Evolutionary conservation across 2,329 filamentous ascomycete genomes (phyloP).

Genomic region (Fusarium virguliforme): DNA sequence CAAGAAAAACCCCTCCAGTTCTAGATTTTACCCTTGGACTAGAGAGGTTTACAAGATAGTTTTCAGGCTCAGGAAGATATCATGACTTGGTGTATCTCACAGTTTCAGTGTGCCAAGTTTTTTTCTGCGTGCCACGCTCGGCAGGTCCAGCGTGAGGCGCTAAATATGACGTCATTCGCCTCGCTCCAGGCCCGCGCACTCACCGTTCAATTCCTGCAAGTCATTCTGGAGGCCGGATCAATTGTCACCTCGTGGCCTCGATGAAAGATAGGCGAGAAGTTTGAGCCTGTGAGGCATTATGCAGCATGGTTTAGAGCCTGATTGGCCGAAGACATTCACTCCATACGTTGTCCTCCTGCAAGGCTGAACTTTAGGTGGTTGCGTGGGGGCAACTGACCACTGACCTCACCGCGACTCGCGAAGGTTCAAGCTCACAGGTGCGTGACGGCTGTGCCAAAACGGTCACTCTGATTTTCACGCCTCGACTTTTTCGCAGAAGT

Average conservation of each 20-base stretch:
- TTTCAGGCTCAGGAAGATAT: too few species aligned
- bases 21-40: too few species aligned
- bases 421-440: background rate
- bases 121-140: too few species aligned
- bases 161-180: background rate
- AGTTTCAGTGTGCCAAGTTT: too few species aligned
- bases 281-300: slow-evolving; percentile 3
- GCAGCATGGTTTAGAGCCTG: background rate
- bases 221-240: slow-evolving; percentile 6
- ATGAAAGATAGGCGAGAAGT: slow-evolving; percentile 9
- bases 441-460: background rate
- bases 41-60: too few species aligned
- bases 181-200: background rate
- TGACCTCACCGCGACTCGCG: background rate
- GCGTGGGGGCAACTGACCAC: slow-evolving; percentile 7
- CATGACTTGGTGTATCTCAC: too few species aligned
- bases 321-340: slow-evolving; percentile 2
- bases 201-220: slow-evolving; percentile 11
- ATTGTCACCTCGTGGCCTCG: background rate
- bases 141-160: background rate
- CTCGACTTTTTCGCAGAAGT: background rate
- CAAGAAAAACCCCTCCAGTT: too few species aligned
- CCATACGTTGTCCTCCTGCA: background rate
- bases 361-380: slow-evolving; percentile 6
- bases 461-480: background rate